Conservation (phyloP, 1,139 yeast species). For the Fermentozyma sake region DNA sequence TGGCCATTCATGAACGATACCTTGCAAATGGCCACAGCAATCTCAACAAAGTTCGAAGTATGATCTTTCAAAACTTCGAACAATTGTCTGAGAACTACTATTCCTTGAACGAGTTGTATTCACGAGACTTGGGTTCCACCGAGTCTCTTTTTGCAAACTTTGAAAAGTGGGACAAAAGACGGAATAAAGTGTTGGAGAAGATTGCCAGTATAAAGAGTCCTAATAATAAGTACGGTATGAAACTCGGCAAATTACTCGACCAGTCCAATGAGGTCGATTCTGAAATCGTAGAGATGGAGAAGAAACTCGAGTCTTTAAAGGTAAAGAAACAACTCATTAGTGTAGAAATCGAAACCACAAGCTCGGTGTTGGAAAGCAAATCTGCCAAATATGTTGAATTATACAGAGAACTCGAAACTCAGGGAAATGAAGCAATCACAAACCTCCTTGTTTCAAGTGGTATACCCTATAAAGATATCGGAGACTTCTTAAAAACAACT, state of each 20-base stretch:
- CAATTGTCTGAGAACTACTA: conserved; percentile 41
- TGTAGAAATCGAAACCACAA: conserved; percentile 45
- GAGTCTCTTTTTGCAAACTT: conserved; percentile 29
- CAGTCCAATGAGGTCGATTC: conserved; percentile 31
- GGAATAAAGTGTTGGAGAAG: conserved; percentile 23
- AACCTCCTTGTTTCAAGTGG: conserved; percentile 22
- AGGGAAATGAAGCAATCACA: conserved; percentile 33
- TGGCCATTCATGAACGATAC: conserved; percentile 19
- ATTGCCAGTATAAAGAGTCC: conserved; percentile 40
- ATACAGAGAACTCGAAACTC: conserved; percentile 34
- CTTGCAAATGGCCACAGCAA: conserved; percentile 29
- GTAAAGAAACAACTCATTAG: conserved; percentile 33
- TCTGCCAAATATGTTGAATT: conserved; percentile 41
- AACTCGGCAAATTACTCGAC: conserved; percentile 32
- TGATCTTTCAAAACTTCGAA: conserved; percentile 23
- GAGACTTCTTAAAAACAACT: conserved; percentile 14
- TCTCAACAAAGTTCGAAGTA: conserved; percentile 24
- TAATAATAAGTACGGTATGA: conserved; percentile 42
- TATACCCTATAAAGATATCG: conserved; percentile 16
- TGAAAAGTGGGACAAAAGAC: conserved; percentile 44
- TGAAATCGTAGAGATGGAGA: conserved; percentile 42
- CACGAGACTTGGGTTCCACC: conserved; percentile 31
- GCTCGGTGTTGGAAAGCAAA: conserved; percentile 51
- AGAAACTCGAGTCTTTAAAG: conserved; percentile 29
- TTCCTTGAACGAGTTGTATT: conserved; percentile 48